phyloP scores from a whole-genome alignment of 2,329 filamentous ascomycete genomes.

The Exophiala spinifera region DNA sequence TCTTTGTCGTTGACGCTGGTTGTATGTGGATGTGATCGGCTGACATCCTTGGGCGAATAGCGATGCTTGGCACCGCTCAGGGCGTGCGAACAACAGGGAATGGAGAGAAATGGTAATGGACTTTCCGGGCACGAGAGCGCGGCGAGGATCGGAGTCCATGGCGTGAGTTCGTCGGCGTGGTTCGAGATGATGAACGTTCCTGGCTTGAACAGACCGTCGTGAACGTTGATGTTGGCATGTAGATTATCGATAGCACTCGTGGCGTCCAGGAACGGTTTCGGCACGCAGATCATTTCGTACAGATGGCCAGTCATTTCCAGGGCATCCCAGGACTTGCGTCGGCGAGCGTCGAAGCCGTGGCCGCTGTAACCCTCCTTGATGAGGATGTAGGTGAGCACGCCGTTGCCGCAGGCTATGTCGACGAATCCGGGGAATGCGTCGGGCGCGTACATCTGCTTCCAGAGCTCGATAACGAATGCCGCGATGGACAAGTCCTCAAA shows the following conservation, averaged over 20 bases:
- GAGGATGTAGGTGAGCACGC: constrained; percentile 80
- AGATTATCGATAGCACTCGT: not conserved
- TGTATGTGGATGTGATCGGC: constrained; percentile 3
- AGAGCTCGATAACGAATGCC: constrained; percentile 88
- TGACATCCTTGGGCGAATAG: constrained; percentile 35
- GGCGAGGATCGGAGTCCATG: constrained; percentile 90
- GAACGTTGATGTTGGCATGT: constrained; percentile 13
- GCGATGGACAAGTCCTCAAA: constrained; percentile 92
- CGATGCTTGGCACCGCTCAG: constrained; percentile 73
- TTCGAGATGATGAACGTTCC: constrained; percentile 94
- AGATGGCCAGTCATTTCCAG: constrained; percentile 56
- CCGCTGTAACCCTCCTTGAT: constrained; percentile 75
- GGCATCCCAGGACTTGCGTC: constrained; percentile 75
- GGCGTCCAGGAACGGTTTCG: constrained; percentile 45
- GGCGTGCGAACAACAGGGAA: constrained; percentile 91
- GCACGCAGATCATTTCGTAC: constrained; percentile 61
- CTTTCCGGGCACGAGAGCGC: constrained; percentile 55
- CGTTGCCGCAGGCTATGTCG: constrained; percentile 94
- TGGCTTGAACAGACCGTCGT: constrained; percentile 62
- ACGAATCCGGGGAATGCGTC: constrained; percentile 78
- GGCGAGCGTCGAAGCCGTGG: constrained; percentile 89
- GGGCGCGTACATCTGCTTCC: constrained; percentile 72
- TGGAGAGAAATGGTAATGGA: constrained; percentile 78
- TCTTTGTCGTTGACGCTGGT: constrained; percentile 26
- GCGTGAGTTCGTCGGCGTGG: constrained; percentile 91